Evolutionary conservation across 352 stramenopile genomes (phyloP).

Genomic region (Phytophthora citricola): DNA sequence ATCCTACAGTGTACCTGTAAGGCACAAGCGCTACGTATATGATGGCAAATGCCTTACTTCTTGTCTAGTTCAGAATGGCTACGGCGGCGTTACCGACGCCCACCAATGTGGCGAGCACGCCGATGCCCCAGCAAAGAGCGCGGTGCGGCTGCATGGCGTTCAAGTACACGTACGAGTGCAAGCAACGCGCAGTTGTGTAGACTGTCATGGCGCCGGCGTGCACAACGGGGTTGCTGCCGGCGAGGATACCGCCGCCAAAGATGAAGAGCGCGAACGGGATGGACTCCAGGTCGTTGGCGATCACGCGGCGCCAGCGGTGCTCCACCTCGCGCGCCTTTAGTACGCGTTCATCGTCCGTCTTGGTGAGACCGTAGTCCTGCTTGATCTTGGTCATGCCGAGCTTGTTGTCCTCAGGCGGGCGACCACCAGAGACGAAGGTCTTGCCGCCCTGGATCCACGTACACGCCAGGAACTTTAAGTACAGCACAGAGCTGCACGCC

Average conservation of each 20-base stretch:
- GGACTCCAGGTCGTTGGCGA: slow-evolving; percentile 65
- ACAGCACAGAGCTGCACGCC: slow-evolving; percentile 59
- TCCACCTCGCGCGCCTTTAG: slow-evolving; percentile 40
- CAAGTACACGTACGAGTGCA: slow-evolving; percentile 53
- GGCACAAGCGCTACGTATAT: not conserved
- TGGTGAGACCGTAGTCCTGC: slow-evolving; percentile 33
- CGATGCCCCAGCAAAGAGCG: slow-evolving; percentile 33
- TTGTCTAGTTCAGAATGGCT: slow-evolving; percentile 19
- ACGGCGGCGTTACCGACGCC: slow-evolving; percentile 37
- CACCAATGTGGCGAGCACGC: slow-evolving; percentile 35
- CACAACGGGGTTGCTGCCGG: slow-evolving; percentile 34
- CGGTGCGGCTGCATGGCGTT: slow-evolving; percentile 51
- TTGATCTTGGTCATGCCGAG: slow-evolving; percentile 44
- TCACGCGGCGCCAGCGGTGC: slow-evolving; percentile 54
- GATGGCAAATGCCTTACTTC: slow-evolving; percentile 8
- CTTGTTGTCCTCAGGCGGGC: slow-evolving; percentile 56
- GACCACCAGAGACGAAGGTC: slow-evolving; percentile 51
- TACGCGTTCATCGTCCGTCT: slow-evolving; percentile 34
- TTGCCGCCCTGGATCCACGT: slow-evolving; percentile 54
- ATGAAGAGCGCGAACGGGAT: slow-evolving; percentile 58
- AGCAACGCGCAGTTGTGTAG: slow-evolving; percentile 48
- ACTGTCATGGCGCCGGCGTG: slow-evolving; percentile 41
- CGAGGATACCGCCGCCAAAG: slow-evolving; percentile 47
- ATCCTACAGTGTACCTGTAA: too few species aligned
- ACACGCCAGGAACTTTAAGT: slow-evolving; percentile 68